These are phyloP conservation scores for Macrophomina tecta DNA, from an alignment of 2,329 filamentous ascomycete genomes.

Conservation along the genomic window DNA sequence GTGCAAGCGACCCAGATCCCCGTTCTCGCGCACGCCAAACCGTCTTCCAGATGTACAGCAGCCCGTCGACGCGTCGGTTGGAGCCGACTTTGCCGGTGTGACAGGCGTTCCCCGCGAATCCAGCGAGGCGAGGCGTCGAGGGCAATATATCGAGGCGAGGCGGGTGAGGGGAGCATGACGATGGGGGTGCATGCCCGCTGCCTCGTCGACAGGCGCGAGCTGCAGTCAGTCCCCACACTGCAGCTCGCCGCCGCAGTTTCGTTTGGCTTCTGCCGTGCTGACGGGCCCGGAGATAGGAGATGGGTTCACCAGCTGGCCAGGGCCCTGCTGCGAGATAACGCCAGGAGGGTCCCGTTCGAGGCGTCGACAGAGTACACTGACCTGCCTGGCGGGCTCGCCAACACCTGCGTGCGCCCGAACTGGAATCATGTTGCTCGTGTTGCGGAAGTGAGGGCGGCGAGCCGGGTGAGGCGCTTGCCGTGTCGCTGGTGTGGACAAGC, in stretches of 20 bases:
- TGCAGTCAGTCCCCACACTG: conserved; percentile 2
- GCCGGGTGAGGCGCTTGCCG: not conserved
- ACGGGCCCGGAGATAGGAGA: conserved; percentile 31
- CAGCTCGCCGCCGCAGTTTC: conserved; percentile 29
- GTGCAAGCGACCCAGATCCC: conserved; percentile 9
- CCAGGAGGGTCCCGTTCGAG: too few species aligned
- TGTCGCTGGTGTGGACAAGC: not conserved
- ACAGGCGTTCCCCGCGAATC: not conserved
- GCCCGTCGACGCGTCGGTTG: not conserved
- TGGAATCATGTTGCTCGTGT: not conserved
- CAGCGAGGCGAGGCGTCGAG: not conserved
- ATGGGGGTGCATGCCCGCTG: not conserved
- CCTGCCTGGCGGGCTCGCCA: not conserved
- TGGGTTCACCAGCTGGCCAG: not conserved
- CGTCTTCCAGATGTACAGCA: not conserved
- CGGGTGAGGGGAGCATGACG: not conserved
- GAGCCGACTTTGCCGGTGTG: conserved; percentile 11
- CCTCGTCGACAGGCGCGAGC: not conserved
- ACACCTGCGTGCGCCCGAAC: not conserved
- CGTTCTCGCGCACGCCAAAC: not conserved
- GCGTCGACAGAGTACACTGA: too few species aligned
- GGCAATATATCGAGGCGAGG: not conserved
- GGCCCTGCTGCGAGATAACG: too few species aligned
- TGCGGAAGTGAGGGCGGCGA: not conserved
- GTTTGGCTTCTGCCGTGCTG: conserved; percentile 14